Percentiles rank a stretch among this genome's conserved stretches.
Conservation (phyloP, 2,329 filamentous ascomycete species). For the Cordyceps tenuipes region DNA sequence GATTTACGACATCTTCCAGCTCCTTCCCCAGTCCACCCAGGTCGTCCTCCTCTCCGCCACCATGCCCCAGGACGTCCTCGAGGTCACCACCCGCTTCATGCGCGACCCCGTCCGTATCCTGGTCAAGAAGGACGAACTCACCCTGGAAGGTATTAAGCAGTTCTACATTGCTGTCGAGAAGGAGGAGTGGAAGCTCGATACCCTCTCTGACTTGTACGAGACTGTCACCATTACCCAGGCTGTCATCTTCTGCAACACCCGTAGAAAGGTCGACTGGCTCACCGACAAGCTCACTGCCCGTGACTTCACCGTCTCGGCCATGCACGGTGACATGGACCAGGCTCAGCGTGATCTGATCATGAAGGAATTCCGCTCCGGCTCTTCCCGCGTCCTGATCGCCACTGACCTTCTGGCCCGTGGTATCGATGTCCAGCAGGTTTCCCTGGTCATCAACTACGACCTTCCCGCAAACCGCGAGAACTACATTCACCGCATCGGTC, state of each 20-base stretch:
- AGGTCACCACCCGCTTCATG: slow-evolving; percentile 99
- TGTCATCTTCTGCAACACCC: slow-evolving; percentile 99
- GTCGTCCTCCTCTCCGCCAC: slow-evolving; percentile 96
- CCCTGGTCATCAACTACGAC: slow-evolving; percentile 99
- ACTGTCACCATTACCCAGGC: slow-evolving; percentile 99
- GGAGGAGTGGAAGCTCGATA: slow-evolving; percentile 99
- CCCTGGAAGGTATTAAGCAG: slow-evolving; percentile 99
- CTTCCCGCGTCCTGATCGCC: slow-evolving; percentile 95
- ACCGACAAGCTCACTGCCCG: slow-evolving; percentile 97
- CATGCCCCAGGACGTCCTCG: slow-evolving; percentile 97
- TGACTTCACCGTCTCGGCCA: slow-evolving; percentile 98
- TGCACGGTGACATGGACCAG: slow-evolving; percentile 99
- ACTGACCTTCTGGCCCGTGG: slow-evolving; percentile 97
- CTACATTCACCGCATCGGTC: slow-evolving; percentile 99
- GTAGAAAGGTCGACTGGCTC: slow-evolving; percentile 99
- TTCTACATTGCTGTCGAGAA: slow-evolving; percentile 99
- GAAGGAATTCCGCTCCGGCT: slow-evolving; percentile 99
- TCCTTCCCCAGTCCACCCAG: slow-evolving; percentile 95
- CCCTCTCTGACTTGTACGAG: slow-evolving; percentile 97
- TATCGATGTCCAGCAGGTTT: slow-evolving; percentile 99
- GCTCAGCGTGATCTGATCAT: slow-evolving; percentile 97
- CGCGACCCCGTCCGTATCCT: slow-evolving; percentile 97
- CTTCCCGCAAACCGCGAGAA: slow-evolving; percentile 98
- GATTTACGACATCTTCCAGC: slow-evolving; percentile 99
- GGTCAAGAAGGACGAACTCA: slow-evolving; percentile 99